A percentile compares a stretch with the other conserved stretches of the same genome.
Conservation (phyloP, 441 rosid genomes). For the Populus tomentosa region DNA sequence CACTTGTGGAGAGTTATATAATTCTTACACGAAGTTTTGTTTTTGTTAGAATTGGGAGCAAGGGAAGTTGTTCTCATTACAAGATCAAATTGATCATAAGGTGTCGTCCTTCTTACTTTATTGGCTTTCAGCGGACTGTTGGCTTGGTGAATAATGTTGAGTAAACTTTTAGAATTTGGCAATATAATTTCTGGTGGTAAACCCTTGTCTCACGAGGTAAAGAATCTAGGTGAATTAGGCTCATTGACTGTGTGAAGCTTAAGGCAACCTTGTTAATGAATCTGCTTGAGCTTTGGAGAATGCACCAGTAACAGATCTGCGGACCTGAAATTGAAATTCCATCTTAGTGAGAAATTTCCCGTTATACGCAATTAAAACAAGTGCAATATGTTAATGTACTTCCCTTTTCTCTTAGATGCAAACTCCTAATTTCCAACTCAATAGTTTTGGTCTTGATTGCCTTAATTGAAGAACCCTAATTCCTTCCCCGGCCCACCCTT, state of each 20-base stretch:
- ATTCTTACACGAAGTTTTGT: background rate
- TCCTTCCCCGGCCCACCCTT: background rate
- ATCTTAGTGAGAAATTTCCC: background rate
- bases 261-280: background rate
- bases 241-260: background rate
- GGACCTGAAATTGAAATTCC: background rate
- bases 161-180: background rate
- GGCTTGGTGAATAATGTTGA: background rate
- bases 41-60: slow-evolving; percentile 35
- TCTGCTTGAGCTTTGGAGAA: background rate
- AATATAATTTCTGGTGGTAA: background rate
- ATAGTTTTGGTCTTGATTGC: background rate
- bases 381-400: too few species aligned
- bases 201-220: background rate
- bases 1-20: background rate
- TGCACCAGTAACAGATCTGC: background rate
- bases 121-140: background rate
- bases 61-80: slow-evolving; percentile 65
- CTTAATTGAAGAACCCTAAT: background rate
- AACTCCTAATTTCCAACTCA: background rate
- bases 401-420: too few species aligned
- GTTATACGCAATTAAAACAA: too few species aligned
- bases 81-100: slow-evolving; percentile 84
- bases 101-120: slow-evolving; percentile 28
- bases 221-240: background rate